Base-by-base conservation (phyloP, 257 asterid genomes). In the Phtheirospermum japonicum region DNA sequence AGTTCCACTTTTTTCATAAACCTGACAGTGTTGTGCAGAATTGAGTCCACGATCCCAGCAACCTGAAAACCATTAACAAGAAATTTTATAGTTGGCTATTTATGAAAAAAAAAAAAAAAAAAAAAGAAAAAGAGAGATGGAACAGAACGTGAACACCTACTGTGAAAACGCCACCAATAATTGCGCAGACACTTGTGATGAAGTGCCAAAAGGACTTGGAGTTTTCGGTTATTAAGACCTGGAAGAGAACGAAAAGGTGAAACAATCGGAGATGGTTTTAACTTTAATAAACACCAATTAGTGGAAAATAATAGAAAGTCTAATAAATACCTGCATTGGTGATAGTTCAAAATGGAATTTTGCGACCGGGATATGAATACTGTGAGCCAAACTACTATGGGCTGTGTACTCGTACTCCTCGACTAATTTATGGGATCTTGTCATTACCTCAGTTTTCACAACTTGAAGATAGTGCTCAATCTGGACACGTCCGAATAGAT, bases 331-430 rank as follows among this genome's bases (percentile, higher is more conserved):
- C 97, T 93, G 97, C 96, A 93, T 85, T 1, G 99, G 94, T 2
- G 99, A 93, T 36, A 64, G 89, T 76, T 93, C 96, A 54, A 73
- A 89, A 75, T 85, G 96, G 70, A 93, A 93, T 67, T 87, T 93
- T 5, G 88, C 92, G 31, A 73, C 96, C 6, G 97, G 99, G 73
- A 93, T 79, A 69, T 83, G 60, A 32, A 75, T 64, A 75, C 94
- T 90, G 80, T 82, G 95, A 59, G 74, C 74, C 84, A 93, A 77
- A 76, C 99, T 93, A 75, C 95, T 87, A 71, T 93, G 99, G 1
- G 97, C 96, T 43, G 97, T 89, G 76, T 93, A 93, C 69, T 85
- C 99, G 4, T 89, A 77, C 76, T 89, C 96, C 77, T 93, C 99
- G 18, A 84, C 85, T 76, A 87, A 66, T 79, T 84, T 89, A 71